These are phyloP conservation scores for Scleromitrula shiraiana DNA, from an alignment of 2,329 filamentous ascomycete species.

Conservation along the genomic window DNA sequence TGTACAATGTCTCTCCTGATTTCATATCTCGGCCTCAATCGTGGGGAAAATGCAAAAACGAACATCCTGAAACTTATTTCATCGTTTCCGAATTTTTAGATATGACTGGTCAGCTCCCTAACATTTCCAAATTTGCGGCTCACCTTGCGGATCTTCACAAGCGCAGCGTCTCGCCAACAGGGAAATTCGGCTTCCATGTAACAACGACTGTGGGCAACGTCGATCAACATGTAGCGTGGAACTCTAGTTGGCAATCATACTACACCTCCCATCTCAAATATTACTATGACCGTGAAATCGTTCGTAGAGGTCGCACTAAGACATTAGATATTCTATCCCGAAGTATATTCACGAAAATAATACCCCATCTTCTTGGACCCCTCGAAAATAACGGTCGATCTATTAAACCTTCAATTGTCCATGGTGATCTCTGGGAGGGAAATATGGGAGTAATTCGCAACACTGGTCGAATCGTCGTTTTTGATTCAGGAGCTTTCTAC, in stretches of 20 bases:
- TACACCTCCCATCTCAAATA: background rate
- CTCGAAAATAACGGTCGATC: conserved; percentile 2
- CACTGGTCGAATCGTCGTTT: background rate
- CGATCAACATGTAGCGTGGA: background rate
- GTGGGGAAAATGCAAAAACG: background rate
- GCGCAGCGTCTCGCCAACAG: background rate
- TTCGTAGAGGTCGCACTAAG: background rate
- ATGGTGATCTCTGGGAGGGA: conserved; percentile 13
- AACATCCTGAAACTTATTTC: background rate
- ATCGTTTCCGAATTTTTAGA: background rate
- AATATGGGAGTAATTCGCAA: conserved; percentile 5
- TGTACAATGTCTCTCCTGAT: background rate
- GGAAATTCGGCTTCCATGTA: background rate
- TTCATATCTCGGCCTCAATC: background rate
- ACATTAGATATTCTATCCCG: background rate
- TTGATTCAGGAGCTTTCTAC: background rate
- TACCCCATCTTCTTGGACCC: conserved; percentile 3
- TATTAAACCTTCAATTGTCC: conserved; percentile 12
- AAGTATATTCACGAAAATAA: background rate
- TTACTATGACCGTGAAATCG: background rate
- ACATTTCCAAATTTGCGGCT: background rate
- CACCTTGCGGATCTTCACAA: background rate
- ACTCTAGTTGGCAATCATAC: background rate
- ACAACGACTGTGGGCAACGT: background rate
- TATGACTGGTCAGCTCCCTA: background rate